Evolutionary conservation across 164 flowering plant genomes (phyloP).

Genomic region (Annona cherimola): DNA sequence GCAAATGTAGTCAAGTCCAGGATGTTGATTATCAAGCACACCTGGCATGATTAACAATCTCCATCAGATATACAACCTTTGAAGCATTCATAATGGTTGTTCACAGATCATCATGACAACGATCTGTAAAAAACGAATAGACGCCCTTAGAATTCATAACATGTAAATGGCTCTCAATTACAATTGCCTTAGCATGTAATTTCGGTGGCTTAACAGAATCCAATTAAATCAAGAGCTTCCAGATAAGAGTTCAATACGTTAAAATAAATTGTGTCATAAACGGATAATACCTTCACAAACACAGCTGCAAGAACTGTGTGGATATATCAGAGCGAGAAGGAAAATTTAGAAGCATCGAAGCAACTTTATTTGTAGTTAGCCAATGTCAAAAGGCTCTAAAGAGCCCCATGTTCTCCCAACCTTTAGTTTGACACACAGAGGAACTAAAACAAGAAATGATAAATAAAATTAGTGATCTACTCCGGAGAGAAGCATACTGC

Average conservation of each 20-base stretch:
- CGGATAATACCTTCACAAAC: neutral
- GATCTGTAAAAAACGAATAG: too few relatives aligned
- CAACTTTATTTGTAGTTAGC: neutral
- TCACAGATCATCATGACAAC: too few relatives aligned
- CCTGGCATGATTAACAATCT: too few relatives aligned
- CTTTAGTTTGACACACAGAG: slow-evolving; percentile 75
- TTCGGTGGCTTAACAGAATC: too few relatives aligned
- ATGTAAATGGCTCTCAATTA: too few relatives aligned
- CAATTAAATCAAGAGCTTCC: too few relatives aligned
- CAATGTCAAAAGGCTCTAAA: slow-evolving; percentile 53
- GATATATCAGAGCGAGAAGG: neutral
- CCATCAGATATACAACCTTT: too few relatives aligned
- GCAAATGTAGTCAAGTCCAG: neutral
- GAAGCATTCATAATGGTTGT: too few relatives aligned
- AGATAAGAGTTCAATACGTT: neutral
- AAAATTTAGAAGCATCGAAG: neutral
- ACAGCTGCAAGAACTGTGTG: neutral
- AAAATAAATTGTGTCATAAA: neutral
- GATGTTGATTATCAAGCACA: too few relatives aligned
- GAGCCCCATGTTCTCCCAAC: slow-evolving; percentile 96
- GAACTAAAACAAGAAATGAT: slow-evolving; percentile 49
- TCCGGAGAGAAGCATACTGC: neutral
- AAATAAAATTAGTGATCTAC: neutral
- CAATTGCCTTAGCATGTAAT: too few relatives aligned
- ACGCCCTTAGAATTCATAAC: too few relatives aligned